Evolutionary conservation across 2,329 filamentous ascomycete species (phyloP).

Genomic region (Trichoderma simmonsii): DNA sequence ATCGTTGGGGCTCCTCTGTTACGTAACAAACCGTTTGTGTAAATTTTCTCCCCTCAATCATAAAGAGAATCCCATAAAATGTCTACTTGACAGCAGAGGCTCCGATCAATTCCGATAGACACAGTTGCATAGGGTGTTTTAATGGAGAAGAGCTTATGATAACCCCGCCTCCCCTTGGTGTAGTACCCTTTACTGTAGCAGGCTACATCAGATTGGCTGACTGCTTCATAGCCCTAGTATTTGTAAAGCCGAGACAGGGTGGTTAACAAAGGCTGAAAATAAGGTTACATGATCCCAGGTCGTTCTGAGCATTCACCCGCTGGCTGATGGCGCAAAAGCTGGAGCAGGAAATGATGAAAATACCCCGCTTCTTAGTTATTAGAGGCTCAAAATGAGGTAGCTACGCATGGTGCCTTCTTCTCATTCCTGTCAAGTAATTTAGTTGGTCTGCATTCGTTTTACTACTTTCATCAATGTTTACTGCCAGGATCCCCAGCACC

Average conservation of each 20-base stretch:
- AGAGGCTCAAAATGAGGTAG: neutral
- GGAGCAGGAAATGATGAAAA: neutral
- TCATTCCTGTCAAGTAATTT: neutral
- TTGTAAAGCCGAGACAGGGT: neutral
- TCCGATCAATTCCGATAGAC: neutral
- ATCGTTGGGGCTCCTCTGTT: neutral
- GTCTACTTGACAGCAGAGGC: neutral
- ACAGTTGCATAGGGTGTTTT: neutral
- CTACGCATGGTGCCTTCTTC: neutral
- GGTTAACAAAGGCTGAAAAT: neutral
- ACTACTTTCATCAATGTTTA: neutral
- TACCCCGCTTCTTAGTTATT: neutral
- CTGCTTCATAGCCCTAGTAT: neutral
- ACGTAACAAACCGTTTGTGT: neutral
- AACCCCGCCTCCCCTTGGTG: neutral
- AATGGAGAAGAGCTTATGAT: neutral
- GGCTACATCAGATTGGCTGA: neutral
- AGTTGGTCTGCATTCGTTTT: neutral
- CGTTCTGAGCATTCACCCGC: neutral
- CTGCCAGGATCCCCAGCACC: neutral
- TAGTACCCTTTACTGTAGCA: neutral
- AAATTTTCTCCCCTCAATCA: neutral
- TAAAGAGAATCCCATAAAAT: neutral
- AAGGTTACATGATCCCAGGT: neutral
- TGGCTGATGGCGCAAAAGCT: neutral